Evolutionary conservation across 208 protist genomes (phyloP), one percentile per base, ranked within the genome.

Genomic region (Leishmania martiniquensis): DNA sequence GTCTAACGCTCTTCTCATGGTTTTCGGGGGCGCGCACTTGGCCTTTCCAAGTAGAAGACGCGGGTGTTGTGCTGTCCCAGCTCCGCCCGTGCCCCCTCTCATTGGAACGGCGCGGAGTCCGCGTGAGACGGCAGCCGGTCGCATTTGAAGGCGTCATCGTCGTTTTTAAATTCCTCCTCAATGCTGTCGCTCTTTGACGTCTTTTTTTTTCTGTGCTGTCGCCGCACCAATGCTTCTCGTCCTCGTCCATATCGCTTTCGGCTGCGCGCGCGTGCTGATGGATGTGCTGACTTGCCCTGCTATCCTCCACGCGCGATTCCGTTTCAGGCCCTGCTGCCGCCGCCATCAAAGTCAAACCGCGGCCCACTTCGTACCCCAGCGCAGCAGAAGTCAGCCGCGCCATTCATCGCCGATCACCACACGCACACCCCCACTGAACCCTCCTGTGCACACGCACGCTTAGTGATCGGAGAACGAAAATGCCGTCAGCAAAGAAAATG

Each of bases 401-500:
- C n/a, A n/a, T n/a, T n/a, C n/a, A n/a, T n/a, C n/a, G n/a, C n/a
- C n/a, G n/a, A n/a, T 22, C 25, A 42, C 6, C 34, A 22, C 20
- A 47, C 13, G 13, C 47, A 57, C 67, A 72, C 13, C 52, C 10
- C 17, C 25, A 12, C 68, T 20, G 34, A 59, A 22, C 70, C 44
- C 13, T 9, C 47, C 7, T 37, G 51, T 13, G 42, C 49, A 66
- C 9, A 37, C 3, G 20, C 37, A 5, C 52, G 39, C 4, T 29
- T 29, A 22, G 12, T 20, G 6, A n/a, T 60, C 20, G n/a, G 5
- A 25, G 37, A n/a, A 12, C 29, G n/a, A 22, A n/a, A 60, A 86
- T 86, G 85, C 82, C 85, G 2, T 63, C 85, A 52, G 70, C 83
- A 20, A 83, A 85, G 29, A 86, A 82, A 68, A 93, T 94, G 67